Evolutionary conservation across 2,329 filamentous ascomycete genomes (phyloP).

Genomic region (Colletotrichum coccodes): DNA sequence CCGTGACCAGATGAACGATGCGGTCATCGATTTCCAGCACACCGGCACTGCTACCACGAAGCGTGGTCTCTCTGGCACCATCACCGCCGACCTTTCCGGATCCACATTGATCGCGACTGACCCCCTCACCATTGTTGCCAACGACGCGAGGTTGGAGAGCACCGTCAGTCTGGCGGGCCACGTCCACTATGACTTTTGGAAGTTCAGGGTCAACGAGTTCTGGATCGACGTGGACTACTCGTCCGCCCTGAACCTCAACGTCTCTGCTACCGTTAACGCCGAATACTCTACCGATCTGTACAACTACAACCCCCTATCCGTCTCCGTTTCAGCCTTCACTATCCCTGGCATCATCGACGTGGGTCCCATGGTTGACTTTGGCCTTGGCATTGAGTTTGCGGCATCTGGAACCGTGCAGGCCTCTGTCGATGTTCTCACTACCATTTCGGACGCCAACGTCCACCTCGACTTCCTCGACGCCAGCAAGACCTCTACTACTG

Average conservation of each 20-base stretch:
- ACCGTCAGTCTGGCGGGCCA: slow-evolving; percentile 52
- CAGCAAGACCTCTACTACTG: slow-evolving; percentile 40
- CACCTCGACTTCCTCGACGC: slow-evolving; percentile 50
- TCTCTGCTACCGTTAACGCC: slow-evolving; percentile 47
- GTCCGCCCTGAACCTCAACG: slow-evolving; percentile 41
- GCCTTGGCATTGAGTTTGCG: slow-evolving; percentile 48
- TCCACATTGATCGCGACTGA: slow-evolving; percentile 27
- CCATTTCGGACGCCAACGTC: slow-evolving; percentile 46
- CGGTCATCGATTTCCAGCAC: slow-evolving; percentile 30
- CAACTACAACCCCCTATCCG: slow-evolving; percentile 45
- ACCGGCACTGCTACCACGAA: slow-evolving; percentile 24
- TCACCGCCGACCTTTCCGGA: slow-evolving; percentile 22
- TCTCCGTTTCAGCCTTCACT: slow-evolving; percentile 47
- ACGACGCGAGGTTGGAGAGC: slow-evolving; percentile 45
- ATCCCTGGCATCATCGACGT: slow-evolving; percentile 53
- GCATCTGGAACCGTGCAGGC: slow-evolving; percentile 44
- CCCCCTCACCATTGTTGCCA: slow-evolving; percentile 47
- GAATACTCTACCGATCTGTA: slow-evolving; percentile 46
- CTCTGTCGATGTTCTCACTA: slow-evolving; percentile 42
- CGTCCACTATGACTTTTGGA: slow-evolving; percentile 49
- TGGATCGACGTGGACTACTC: slow-evolving; percentile 53
- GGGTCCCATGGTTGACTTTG: slow-evolving; percentile 48
- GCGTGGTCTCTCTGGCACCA: slow-evolving; percentile 19
- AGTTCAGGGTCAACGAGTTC: slow-evolving; percentile 44
- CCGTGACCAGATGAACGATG: slow-evolving; percentile 29